A percentile compares a stretch with the other conserved stretches of the same genome.
Conservation (phyloP, 306 rosid genomes). For the Malus fusca region DNA sequence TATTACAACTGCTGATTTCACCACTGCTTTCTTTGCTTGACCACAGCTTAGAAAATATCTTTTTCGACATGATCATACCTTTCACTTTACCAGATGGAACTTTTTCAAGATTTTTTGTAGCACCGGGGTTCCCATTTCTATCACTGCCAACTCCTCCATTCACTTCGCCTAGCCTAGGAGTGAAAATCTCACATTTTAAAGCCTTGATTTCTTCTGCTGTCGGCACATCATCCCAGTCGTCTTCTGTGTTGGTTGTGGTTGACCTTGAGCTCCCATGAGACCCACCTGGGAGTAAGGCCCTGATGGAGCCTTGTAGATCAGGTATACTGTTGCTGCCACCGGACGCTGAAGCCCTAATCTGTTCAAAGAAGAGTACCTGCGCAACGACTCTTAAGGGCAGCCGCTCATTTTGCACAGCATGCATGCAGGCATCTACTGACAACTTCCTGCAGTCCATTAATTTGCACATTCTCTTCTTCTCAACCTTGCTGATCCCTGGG, state of each 20-base stretch:
- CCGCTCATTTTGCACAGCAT: constrained; percentile 88
- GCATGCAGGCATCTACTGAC: constrained; percentile 87
- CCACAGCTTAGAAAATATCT: constrained; percentile 84
- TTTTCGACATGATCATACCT: constrained; percentile 56
- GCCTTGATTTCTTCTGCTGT: constrained; percentile 63
- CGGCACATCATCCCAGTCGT: constrained; percentile 77
- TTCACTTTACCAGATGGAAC: constrained; percentile 52
- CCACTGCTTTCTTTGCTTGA: constrained; percentile 64
- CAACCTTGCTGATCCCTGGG: constrained; percentile 81
- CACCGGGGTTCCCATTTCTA: constrained; percentile 21
- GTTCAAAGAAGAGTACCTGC: constrained; percentile 93
- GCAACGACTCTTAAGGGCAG: constrained; percentile 79
- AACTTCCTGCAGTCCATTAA: constrained; percentile 88
- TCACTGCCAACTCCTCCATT: constrained; percentile 20
- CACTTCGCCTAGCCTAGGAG: constrained; percentile 33
- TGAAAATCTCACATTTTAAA: constrained; percentile 58
- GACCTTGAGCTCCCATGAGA: constrained; percentile 88
- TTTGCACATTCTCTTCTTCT: constrained; percentile 72
- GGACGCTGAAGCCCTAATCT: constrained; percentile 55
- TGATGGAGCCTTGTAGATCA: constrained; percentile 52
- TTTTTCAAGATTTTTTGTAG: constrained; percentile 38
- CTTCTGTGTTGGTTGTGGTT: constrained; percentile 72
- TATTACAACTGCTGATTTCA: constrained; percentile 80
- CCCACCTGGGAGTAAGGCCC: constrained; percentile 56
- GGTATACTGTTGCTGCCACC: constrained; percentile 63